Evolutionary conservation across 176 grass and related monocot species (phyloP).

Genomic region (Secale cereale): DNA sequence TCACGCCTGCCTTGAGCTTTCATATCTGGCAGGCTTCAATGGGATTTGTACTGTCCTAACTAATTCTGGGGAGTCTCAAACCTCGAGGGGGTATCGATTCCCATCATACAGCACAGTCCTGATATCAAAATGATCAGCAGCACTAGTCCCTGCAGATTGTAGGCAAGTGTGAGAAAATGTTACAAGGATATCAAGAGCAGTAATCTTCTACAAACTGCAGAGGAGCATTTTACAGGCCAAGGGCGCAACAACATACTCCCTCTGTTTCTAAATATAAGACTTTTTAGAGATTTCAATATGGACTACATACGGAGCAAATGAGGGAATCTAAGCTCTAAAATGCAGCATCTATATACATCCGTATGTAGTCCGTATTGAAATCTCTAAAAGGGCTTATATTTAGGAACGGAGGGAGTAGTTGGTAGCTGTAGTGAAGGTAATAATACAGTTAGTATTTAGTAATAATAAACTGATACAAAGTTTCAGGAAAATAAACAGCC

Average conservation of each 20-base stretch:
- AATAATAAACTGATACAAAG: not conserved
- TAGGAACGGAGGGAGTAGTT: not conserved
- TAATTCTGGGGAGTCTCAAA: conserved; percentile 69
- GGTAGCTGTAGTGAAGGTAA: not conserved
- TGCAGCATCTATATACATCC: no score
- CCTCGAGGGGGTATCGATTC: conserved; percentile 75
- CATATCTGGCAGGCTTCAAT: not conserved
- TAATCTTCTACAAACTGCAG: not conserved
- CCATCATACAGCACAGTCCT: conserved; percentile 85
- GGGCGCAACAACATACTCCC: not conserved
- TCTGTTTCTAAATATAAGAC: no score
- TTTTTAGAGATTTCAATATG: no score
- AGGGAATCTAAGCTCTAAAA: no score
- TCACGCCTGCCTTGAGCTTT: not conserved
- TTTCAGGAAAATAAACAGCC: not conserved
- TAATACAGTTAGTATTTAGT: not conserved
- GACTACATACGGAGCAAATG: no score
- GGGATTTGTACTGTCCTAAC: conserved; percentile 38
- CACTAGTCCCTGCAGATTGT: conserved; percentile 67
- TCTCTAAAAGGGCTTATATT: no score
- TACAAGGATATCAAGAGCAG: not conserved
- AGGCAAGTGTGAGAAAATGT: conserved; percentile 14
- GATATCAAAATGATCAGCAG: conserved; percentile 93
- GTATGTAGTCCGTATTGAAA: no score
- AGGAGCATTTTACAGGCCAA: conserved; percentile 8